phyloP scores from a whole-genome alignment of 139 green algal species.

The Chlorella sp. region DNA sequence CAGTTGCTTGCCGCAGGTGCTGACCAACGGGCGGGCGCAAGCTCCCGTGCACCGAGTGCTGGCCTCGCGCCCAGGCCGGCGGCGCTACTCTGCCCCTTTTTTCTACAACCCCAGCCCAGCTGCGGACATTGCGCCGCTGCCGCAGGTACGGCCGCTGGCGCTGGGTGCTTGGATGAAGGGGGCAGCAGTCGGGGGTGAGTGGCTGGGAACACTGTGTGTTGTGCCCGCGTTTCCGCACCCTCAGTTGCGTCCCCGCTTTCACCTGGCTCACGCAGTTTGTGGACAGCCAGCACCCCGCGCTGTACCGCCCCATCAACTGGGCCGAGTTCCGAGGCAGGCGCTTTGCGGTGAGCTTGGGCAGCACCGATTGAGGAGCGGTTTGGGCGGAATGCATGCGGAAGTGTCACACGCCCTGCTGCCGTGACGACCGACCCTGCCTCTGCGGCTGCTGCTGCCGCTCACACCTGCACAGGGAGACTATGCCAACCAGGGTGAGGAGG shows the following conservation, averaged over 20 bases:
- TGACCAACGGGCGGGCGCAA: conserved; percentile 42
- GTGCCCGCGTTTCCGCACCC: too few relatives aligned
- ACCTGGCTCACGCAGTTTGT: too few relatives aligned
- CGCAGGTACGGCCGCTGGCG: background rate
- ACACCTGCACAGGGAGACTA: conserved; percentile 37
- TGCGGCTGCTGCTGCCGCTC: background rate
- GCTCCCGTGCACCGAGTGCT: conserved; percentile 57
- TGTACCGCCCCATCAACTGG: conserved; percentile 55
- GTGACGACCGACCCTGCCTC: too few relatives aligned
- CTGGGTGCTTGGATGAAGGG: background rate
- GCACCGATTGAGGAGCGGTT: background rate
- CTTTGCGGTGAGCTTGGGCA: background rate
- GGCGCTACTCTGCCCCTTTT: conserved; percentile 52
- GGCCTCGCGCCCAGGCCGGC: conserved; percentile 9
- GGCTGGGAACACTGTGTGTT: too few relatives aligned
- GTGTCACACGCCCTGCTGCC: too few relatives aligned
- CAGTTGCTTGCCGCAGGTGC: conserved; percentile 10
- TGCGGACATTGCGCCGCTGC: conserved; percentile 37
- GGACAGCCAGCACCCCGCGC: background rate
- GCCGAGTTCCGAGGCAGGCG: conserved; percentile 44
- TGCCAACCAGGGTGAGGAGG: conserved; percentile 55
- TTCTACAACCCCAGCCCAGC: conserved; percentile 58
- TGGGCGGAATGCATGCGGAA: too few relatives aligned
- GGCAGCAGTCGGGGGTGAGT: background rate
- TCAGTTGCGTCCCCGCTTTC: background rate